A percentile compares a stretch with the other conserved stretches of the same genome.
Conservation (phyloP, 257 asterid genomes). For the Lavandula angustifolia region DNA sequence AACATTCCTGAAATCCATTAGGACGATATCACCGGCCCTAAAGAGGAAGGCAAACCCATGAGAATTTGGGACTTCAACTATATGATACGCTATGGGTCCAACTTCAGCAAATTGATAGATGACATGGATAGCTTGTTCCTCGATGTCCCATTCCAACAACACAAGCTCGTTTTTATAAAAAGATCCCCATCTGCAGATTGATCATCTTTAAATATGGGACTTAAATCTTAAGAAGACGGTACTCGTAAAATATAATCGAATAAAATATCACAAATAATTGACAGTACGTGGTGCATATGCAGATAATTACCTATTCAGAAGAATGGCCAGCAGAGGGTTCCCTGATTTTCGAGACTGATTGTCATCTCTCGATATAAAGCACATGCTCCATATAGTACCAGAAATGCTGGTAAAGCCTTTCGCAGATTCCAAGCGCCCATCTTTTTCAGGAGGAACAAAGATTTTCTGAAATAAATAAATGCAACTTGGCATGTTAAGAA, state of each 20-base stretch:
- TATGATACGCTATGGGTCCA: slow-evolving; percentile 82
- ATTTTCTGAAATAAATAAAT: slow-evolving; percentile 53
- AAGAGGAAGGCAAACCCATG: slow-evolving; percentile 80
- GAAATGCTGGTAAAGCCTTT: slow-evolving; percentile 58
- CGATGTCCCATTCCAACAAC: slow-evolving; percentile 75
- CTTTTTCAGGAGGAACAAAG: slow-evolving; percentile 68
- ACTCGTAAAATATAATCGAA: slow-evolving; percentile 28
- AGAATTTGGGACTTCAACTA: slow-evolving; percentile 86
- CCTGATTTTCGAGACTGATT: slow-evolving; percentile 48
- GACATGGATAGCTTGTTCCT: slow-evolving; percentile 58
- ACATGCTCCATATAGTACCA: slow-evolving; percentile 99
- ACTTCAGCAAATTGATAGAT: slow-evolving; percentile 77
- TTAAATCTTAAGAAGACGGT: slow-evolving; percentile 11
- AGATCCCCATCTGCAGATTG: slow-evolving; percentile 67
- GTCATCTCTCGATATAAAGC: slow-evolving; percentile 76
- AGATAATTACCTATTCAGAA: slow-evolving; percentile 73
- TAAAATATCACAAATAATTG: slow-evolving; percentile 16
- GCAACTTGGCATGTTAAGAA: slow-evolving; percentile 32
- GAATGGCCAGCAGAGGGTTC: slow-evolving; percentile 80
- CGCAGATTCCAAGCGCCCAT: slow-evolving; percentile 49
- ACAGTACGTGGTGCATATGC: slow-evolving; percentile 14
- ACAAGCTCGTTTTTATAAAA: slow-evolving; percentile 76
- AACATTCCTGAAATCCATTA: slow-evolving; percentile 85
- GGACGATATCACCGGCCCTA: slow-evolving; percentile 85
- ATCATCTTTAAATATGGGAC: background rate